A percentile compares a stretch with the other conserved stretches of the same genome.
Evolutionary conservation across 2,329 filamentous ascomycete genomes (phyloP).

Genomic region (Epichloe uncinata): DNA sequence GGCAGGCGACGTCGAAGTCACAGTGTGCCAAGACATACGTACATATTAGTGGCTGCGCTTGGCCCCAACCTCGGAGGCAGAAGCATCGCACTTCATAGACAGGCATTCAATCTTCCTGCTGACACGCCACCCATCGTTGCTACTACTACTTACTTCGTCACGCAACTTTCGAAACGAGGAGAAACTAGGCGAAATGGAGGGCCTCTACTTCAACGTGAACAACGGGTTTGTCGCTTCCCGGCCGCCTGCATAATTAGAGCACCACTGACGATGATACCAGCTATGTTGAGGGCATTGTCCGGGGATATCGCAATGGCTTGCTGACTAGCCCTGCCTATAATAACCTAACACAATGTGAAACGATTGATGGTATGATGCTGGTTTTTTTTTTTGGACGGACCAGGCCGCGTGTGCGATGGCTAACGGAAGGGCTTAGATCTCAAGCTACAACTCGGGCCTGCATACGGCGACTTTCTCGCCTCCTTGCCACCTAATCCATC

Average conservation of each 20-base stretch:
- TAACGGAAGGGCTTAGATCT: constrained; percentile 50
- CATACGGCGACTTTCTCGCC: constrained; percentile 93
- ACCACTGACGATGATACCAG: constrained; percentile 34
- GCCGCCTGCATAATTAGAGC: constrained; percentile 7
- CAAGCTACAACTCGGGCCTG: constrained; percentile 90
- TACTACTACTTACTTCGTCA: neutral
- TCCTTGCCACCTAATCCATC: constrained; percentile 92
- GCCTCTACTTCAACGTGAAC: constrained; percentile 87
- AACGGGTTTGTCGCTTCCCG: constrained; percentile 51
- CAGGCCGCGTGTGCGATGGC: neutral
- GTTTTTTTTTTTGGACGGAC: neutral
- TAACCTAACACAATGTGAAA: constrained; percentile 96
- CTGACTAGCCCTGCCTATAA: constrained; percentile 82
- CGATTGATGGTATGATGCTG: constrained; percentile 60
- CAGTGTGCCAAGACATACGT: no score
- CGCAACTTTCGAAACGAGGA: neutral
- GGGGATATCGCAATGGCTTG: constrained; percentile 89
- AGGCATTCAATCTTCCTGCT: neutral
- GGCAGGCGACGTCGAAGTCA: neutral
- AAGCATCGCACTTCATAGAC: neutral
- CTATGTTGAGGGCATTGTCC: constrained; percentile 94
- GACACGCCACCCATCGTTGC: neutral
- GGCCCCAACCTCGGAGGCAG: neutral
- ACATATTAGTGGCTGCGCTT: neutral
- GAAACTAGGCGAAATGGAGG: constrained; percentile 52